Evolutionary conservation across 768 basidiomycete genomes (phyloP).

Genomic region (Russula olivacea): DNA sequence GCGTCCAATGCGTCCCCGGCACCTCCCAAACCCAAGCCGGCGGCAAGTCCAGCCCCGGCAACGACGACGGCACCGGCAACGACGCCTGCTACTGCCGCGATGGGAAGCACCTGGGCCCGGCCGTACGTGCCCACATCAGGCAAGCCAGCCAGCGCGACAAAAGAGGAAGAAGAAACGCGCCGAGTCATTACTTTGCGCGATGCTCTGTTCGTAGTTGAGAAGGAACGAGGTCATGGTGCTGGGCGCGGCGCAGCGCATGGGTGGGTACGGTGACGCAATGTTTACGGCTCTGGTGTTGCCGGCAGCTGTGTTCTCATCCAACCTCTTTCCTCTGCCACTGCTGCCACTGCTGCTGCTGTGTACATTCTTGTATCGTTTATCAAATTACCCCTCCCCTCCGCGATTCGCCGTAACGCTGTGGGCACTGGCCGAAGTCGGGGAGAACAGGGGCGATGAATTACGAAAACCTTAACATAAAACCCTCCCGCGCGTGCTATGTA

Average conservation of each 20-base stretch:
- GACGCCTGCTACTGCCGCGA: conserved; percentile 26
- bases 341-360: conserved; percentile 6
- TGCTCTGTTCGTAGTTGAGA: conserved; percentile 81
- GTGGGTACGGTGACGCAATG: conserved; percentile 35
- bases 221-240: conserved; percentile 77
- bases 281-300: neutral
- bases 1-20: conserved; percentile 47
- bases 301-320: conserved; percentile 1
- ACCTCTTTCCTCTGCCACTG: neutral
- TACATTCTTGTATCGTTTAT: conserved; percentile 10
- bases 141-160: conserved; percentile 37
- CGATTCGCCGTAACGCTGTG: neutral
- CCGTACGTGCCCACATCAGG: conserved; percentile 54
- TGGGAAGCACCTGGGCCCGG: conserved; percentile 47
- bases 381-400: neutral
- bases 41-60: conserved; percentile 28
- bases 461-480: neutral
- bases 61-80: conserved; percentile 29
- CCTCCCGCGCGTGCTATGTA: neutral
- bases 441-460: neutral
- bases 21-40: conserved; percentile 32
- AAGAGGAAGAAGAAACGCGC: conserved; percentile 47
- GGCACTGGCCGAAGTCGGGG: neutral
- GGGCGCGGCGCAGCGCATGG: conserved; percentile 70
- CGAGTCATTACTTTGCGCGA: conserved; percentile 66